Conservation (phyloP, 2,329 filamentous ascomycete species). For the Botrytis deweyae region DNA sequence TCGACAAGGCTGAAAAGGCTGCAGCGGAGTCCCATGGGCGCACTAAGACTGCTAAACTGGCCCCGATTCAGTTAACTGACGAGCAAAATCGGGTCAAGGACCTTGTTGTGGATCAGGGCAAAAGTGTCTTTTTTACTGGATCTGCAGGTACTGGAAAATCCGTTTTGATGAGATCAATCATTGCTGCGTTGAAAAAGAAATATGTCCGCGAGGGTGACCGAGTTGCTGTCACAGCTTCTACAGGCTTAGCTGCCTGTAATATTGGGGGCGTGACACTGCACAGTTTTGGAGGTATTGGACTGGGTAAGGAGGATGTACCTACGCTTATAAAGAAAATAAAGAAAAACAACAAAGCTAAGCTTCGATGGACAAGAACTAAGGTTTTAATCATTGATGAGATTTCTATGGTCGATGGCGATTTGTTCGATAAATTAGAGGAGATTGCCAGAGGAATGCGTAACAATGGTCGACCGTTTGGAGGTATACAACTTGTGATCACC, state of each 20-base stretch:
- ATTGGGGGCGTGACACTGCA: constrained; percentile 94
- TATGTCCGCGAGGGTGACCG: constrained; percentile 74
- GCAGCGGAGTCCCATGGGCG: constrained; percentile 46
- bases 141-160: constrained; percentile 97
- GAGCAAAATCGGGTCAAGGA: constrained; percentile 85
- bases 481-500: constrained; percentile 92
- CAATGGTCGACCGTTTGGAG: constrained; percentile 89
- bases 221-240: constrained; percentile 92
- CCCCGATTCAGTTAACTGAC: constrained; percentile 60
- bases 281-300: constrained; percentile 91
- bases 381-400: constrained; percentile 91
- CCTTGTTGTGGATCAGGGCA: constrained; percentile 73
- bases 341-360: constrained; percentile 81
- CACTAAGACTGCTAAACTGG: constrained; percentile 41
- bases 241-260: constrained; percentile 92
- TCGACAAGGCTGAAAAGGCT: constrained; percentile 45
- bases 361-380: constrained; percentile 84
- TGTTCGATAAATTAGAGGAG: constrained; percentile 93
- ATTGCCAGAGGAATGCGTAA: constrained; percentile 84
- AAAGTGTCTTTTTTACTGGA: constrained; percentile 97
- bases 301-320: constrained; percentile 83
- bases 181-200: constrained; percentile 74
- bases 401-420: constrained; percentile 96
- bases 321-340: constrained; percentile 88
- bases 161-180: constrained; percentile 90